Percentiles rank a stretch among this genome's conserved stretches.
phyloP scores from a whole-genome alignment of 1,284 basidiomycete species.

The Marasmius oreades region DNA sequence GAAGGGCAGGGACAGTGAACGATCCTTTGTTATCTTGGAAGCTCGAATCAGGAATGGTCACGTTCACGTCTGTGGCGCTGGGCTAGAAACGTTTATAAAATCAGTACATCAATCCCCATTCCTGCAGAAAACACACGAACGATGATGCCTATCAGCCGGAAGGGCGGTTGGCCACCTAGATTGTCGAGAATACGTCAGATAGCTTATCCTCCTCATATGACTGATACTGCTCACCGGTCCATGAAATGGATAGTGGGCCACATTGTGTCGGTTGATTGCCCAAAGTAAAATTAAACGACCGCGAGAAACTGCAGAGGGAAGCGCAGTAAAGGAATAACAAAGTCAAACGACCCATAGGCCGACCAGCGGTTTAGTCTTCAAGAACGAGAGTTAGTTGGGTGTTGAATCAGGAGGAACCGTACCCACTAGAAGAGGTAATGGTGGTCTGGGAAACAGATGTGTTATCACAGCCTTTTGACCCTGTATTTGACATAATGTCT shows the following conservation, averaged over 20 bases:
- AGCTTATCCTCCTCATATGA: background rate
- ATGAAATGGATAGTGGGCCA: background rate
- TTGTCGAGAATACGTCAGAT: background rate
- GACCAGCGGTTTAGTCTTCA: too few species aligned
- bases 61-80: background rate
- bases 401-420: too few species aligned
- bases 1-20: background rate
- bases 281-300: background rate
- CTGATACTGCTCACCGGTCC: slow-evolving; percentile 1
- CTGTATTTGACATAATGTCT: too few species aligned
- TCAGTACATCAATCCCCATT: background rate
- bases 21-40: background rate
- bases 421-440: too few species aligned
- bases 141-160: background rate
- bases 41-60: background rate
- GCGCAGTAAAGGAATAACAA: too few species aligned
- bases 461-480: too few species aligned
- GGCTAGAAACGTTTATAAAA: background rate
- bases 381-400: too few species aligned
- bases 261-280: background rate
- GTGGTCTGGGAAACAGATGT: too few species aligned
- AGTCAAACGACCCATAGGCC: too few species aligned
- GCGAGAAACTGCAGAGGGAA: background rate
- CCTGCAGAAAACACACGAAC: background rate
- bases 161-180: background rate